Evolutionary conservation across 2,329 filamentous ascomycete genomes (phyloP).

Genomic region (Chrysosporium queenslandicum): DNA sequence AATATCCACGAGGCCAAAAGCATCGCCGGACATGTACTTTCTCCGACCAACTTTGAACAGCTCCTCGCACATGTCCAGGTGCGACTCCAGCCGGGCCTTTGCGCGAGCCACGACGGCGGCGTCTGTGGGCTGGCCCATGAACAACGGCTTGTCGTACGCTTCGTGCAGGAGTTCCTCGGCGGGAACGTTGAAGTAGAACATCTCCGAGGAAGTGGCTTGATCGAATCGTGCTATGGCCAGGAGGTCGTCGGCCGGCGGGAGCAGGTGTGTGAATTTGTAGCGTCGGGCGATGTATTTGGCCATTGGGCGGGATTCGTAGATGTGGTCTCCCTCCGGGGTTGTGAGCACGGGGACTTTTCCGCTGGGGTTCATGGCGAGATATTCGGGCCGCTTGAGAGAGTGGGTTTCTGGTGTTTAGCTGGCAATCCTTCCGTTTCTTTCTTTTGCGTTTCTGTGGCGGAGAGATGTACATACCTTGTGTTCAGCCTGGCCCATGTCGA

Average conservation of each 20-base stretch:
- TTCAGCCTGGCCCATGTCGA: slow-evolving; percentile 33
- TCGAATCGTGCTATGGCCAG: slow-evolving; percentile 38
- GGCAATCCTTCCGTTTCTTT: background rate
- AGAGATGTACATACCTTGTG: slow-evolving; percentile 38
- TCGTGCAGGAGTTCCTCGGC: slow-evolving; percentile 39
- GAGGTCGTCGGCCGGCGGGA: slow-evolving; percentile 32
- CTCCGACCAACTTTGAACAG: slow-evolving; percentile 18
- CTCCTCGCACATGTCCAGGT: slow-evolving; percentile 32
- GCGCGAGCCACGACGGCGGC: slow-evolving; percentile 34
- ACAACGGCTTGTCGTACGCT: slow-evolving; percentile 39
- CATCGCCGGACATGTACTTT: slow-evolving; percentile 39
- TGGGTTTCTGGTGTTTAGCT: background rate
- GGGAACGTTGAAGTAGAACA: slow-evolving; percentile 38
- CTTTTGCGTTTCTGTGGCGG: background rate
- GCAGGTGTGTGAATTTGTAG: slow-evolving; percentile 37
- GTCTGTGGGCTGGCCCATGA: slow-evolving; percentile 34
- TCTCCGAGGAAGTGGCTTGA: slow-evolving; percentile 36
- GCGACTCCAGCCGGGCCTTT: slow-evolving; percentile 31
- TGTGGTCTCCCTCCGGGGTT: slow-evolving; percentile 35
- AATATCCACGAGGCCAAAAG: slow-evolving; percentile 40
- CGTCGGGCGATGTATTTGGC: slow-evolving; percentile 40
- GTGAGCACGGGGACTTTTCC: slow-evolving; percentile 36
- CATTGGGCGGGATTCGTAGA: slow-evolving; percentile 42
- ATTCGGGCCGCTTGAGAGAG: slow-evolving; percentile 20
- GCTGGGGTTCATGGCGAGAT: slow-evolving; percentile 30